Conservation (phyloP, 768 basidiomycete species). For the Lactarius tabidus region DNA sequence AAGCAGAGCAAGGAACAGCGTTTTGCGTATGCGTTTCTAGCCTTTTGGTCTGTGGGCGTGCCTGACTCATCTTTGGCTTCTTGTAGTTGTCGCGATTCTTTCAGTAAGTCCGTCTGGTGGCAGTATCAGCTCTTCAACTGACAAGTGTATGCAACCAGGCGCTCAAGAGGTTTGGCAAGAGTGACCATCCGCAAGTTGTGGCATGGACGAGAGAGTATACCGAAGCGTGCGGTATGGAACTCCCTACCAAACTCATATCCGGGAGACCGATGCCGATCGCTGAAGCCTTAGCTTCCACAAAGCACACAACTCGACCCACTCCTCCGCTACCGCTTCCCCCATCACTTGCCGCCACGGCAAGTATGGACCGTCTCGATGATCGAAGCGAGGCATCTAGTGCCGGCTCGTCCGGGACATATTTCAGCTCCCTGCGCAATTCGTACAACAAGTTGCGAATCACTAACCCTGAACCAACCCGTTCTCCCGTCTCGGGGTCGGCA, state of each 20-base stretch:
- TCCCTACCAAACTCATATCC: constrained; percentile 30
- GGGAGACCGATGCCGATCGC: constrained; percentile 3
- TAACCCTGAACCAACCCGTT: constrained; percentile 9
- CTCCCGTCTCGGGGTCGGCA: constrained; percentile 24
- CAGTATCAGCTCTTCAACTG: constrained; percentile 11
- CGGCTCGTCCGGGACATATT: constrained; percentile 11
- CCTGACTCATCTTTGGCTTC: constrained; percentile 44
- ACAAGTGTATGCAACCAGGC: constrained; percentile 38
- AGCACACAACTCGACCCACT: constrained; percentile 3
- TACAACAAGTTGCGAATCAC: constrained; percentile 19
- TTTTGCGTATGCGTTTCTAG: constrained; percentile 39
- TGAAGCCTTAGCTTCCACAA: constrained; percentile 4
- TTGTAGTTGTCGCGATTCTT: constrained; percentile 55
- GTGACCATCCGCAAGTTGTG: constrained; percentile 52
- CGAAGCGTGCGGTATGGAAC: constrained; percentile 60
- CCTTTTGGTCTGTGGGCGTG: constrained; percentile 24
- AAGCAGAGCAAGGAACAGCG: constrained; percentile 40
- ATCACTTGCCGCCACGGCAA: neutral
- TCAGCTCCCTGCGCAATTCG: constrained; percentile 16
- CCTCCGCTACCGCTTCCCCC: constrained; percentile 4
- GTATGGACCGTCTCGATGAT: constrained; percentile 15
- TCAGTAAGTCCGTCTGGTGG: constrained; percentile 48
- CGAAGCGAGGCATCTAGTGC: constrained; percentile 17
- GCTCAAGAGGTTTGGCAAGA: constrained; percentile 59
- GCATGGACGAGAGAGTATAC: constrained; percentile 61